Percentiles rank a stretch among this genome's conserved stretches.
phyloP scores from a whole-genome alignment of 805 yeast genomes.

The Pichia gijzeniarum region DNA sequence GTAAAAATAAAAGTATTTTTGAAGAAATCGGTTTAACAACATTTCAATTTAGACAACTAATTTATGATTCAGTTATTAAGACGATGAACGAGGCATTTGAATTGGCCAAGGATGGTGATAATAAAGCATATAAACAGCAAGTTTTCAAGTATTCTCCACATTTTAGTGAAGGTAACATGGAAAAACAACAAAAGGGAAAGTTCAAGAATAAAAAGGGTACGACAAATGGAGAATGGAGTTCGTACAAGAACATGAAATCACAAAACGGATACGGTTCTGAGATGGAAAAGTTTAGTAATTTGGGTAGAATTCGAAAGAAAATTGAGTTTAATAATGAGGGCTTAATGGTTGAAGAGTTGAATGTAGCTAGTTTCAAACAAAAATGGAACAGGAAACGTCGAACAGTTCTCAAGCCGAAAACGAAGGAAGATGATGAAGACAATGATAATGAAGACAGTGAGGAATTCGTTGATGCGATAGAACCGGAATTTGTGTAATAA shows the following conservation, averaged over 20 bases:
- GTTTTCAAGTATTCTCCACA: slow-evolving; percentile 9
- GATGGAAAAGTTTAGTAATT: slow-evolving; percentile 19
- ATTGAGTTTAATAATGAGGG: slow-evolving; percentile 21
- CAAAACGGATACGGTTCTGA: neutral
- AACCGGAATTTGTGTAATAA: neutral
- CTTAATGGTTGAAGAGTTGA: slow-evolving; percentile 23
- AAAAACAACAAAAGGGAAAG: slow-evolving; percentile 3
- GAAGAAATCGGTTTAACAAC: slow-evolving; percentile 9
- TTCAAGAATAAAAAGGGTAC: neutral
- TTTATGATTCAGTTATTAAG: slow-evolving; percentile 3
- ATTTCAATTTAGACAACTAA: slow-evolving; percentile 8
- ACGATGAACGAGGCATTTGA: slow-evolving; percentile 6
- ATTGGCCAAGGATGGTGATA: slow-evolving; percentile 3
- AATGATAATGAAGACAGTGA: neutral
- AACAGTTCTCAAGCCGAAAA: slow-evolving; percentile 1
- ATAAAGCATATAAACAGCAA: slow-evolving; percentile 1
- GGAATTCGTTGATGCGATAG: neutral
- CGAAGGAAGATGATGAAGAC: neutral
- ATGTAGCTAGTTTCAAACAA: slow-evolving; percentile 20
- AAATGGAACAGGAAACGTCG: slow-evolving; percentile 12
- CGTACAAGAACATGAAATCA: neutral
- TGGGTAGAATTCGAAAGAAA: slow-evolving; percentile 27
- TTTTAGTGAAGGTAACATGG: slow-evolving; percentile 1
- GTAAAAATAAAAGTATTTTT: slow-evolving; percentile 1
- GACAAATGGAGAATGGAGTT: neutral